Conservation (phyloP, 108 stramenopile genomes). For the Skeletonema grethae region DNA sequence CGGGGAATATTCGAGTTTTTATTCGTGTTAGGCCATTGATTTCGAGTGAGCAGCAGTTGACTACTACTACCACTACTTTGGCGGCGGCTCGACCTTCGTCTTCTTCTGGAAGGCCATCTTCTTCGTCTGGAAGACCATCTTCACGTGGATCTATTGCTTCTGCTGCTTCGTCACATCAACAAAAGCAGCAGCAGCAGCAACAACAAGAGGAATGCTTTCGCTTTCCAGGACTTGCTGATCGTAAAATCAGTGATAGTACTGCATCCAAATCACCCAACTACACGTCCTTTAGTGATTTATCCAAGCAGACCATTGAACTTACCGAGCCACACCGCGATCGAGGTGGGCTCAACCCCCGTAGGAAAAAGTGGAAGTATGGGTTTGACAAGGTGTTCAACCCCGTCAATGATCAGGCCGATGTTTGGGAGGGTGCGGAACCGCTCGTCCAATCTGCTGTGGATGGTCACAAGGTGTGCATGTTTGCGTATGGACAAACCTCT, state of each 20-base stretch:
- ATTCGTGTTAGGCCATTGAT: constrained; percentile 80
- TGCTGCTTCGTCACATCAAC: neutral
- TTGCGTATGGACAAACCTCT: constrained; percentile 87
- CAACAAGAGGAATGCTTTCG: constrained; percentile 46
- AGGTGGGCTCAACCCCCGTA: constrained; percentile 74
- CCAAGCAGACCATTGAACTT: constrained; percentile 74
- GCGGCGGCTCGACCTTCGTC: constrained; percentile 19
- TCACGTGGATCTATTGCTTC: constrained; percentile 11
- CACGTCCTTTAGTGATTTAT: constrained; percentile 63
- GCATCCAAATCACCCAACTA: constrained; percentile 17
- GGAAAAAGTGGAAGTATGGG: constrained; percentile 70
- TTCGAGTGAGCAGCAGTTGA: constrained; percentile 22
- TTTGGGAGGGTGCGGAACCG: constrained; percentile 86
- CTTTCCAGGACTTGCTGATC: constrained; percentile 60
- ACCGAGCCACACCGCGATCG: constrained; percentile 80
- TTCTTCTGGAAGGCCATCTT: neutral
- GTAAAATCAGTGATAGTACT: constrained; percentile 11
- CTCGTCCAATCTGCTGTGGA: constrained; percentile 86
- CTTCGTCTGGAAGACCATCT: constrained; percentile 5
- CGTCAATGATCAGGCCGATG: constrained; percentile 61
- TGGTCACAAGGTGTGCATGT: constrained; percentile 91
- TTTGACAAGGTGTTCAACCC: constrained; percentile 81
- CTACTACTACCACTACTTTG: neutral
- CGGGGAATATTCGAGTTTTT: constrained; percentile 87
- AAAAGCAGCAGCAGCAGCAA: neutral